A percentile compares a stretch with the other conserved stretches of the same genome.
Conservation (phyloP, 2,329 filamentous ascomycete species). For the Colletotrichum godetiae region DNA sequence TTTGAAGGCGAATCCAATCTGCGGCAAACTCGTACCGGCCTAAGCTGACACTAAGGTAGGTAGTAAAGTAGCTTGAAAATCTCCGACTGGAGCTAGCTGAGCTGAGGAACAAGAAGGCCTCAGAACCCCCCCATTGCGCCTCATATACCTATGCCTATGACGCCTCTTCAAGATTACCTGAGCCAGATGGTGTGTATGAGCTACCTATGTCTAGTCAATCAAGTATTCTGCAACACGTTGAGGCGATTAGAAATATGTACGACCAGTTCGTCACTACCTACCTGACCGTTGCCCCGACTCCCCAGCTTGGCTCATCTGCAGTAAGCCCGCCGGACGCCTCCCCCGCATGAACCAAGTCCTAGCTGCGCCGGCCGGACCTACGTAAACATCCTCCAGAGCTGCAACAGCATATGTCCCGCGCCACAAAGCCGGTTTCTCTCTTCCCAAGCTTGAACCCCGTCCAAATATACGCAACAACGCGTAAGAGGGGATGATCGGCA, state of each 20-base stretch:
- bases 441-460: not conserved
- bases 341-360: not conserved
- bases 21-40: not conserved
- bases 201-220: not conserved
- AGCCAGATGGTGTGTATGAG: not conserved
- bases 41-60: not conserved
- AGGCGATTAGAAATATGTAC: not conserved
- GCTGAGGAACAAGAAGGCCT: not conserved
- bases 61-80: not conserved
- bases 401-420: not conserved
- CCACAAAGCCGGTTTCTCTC: not conserved
- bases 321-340: not conserved
- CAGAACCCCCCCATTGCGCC: not conserved
- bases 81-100: not conserved
- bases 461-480: not conserved
- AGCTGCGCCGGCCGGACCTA: constrained; percentile 2
- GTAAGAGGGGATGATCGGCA: not conserved
- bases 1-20: not conserved
- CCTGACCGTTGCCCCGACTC: not conserved
- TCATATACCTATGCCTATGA: not conserved
- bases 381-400: not conserved
- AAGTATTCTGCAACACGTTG: not conserved
- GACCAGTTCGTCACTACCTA: not conserved
- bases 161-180: not conserved
- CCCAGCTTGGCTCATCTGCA: not conserved